These are phyloP conservation scores for Esteya vermicola DNA, from an alignment of 2,329 filamentous ascomycete genomes.

Conservation along the genomic window DNA sequence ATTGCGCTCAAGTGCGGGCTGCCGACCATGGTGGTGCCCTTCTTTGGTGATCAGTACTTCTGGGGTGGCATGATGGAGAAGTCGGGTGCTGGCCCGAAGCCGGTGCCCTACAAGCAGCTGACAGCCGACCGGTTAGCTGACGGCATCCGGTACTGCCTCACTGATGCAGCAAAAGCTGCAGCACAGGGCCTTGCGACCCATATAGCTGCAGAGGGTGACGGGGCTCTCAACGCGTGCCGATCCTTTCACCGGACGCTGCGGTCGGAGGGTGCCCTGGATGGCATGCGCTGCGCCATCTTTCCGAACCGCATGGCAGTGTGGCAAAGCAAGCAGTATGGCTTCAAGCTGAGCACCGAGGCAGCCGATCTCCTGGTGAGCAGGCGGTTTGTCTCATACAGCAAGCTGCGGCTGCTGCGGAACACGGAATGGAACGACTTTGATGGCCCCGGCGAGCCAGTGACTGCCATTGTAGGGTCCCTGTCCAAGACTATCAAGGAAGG, in stretches of 20 bases:
- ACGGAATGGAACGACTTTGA: conserved; percentile 67
- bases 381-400: conserved; percentile 48
- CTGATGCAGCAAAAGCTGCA: conserved; percentile 41
- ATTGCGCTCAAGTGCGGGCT: conserved; percentile 57
- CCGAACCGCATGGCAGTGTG: conserved; percentile 50
- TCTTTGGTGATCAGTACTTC: conserved; percentile 69
- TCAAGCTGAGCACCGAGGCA: conserved; percentile 48
- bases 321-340: conserved; percentile 44
- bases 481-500: conserved; percentile 43
- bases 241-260: conserved; percentile 50
- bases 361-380: conserved; percentile 49
- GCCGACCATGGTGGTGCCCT: conserved; percentile 64
- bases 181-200: conserved; percentile 44
- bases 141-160: conserved; percentile 56
- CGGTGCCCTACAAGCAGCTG: conserved; percentile 55
- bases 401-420: conserved; percentile 49
- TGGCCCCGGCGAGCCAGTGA: conserved; percentile 59
- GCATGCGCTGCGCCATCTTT: conserved; percentile 53
- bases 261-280: conserved; percentile 31
- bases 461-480: conserved; percentile 48
- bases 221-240: conserved; percentile 53
- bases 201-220: conserved; percentile 51
- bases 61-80: conserved; percentile 59
- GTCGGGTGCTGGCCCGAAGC: conserved; percentile 48
- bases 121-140: conserved; percentile 49